Percentiles rank a stretch among this genome's conserved stretches.
phyloP scores from a whole-genome alignment of 768 basidiomycete genomes.

The Kwoniella europaea region DNA sequence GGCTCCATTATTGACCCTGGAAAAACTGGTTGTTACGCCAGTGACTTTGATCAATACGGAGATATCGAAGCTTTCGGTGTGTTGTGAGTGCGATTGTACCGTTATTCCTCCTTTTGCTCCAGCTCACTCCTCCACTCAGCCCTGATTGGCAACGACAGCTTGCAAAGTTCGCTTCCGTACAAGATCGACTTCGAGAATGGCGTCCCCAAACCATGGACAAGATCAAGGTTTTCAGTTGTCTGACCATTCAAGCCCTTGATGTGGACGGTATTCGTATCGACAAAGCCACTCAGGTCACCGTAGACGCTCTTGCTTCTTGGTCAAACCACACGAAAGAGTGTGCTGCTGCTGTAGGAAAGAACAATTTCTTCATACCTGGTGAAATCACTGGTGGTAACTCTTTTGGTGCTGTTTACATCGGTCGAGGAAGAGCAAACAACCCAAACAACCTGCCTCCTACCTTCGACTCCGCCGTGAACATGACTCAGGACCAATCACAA shows the following conservation, averaged over 20 bases:
- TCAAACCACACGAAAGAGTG: constrained; percentile 73
- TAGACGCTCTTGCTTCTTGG: constrained; percentile 80
- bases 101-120: background rate
- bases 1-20: constrained; percentile 67
- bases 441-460: constrained; percentile 67
- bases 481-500: constrained; percentile 67
- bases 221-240: constrained; percentile 78
- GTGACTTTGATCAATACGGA: constrained; percentile 93
- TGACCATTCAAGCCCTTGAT: constrained; percentile 84
- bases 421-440: constrained; percentile 78
- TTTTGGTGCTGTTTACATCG: constrained; percentile 84
- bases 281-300: constrained; percentile 88
- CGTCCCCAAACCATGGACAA: constrained; percentile 75
- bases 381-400: constrained; percentile 94
- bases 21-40: constrained; percentile 74
- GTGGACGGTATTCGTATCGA: constrained; percentile 94
- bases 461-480: constrained; percentile 71
- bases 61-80: constrained; percentile 99
- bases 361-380: constrained; percentile 86
- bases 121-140: constrained; percentile 28
- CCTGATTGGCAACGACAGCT: constrained; percentile 78
- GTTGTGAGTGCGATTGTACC: constrained; percentile 66
- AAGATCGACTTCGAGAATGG: constrained; percentile 96
- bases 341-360: constrained; percentile 73
- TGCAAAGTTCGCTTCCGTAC: constrained; percentile 92